phyloP scores from a whole-genome alignment of 2,329 filamentous ascomycete species.

The Colletotrichum cordylinicola region DNA sequence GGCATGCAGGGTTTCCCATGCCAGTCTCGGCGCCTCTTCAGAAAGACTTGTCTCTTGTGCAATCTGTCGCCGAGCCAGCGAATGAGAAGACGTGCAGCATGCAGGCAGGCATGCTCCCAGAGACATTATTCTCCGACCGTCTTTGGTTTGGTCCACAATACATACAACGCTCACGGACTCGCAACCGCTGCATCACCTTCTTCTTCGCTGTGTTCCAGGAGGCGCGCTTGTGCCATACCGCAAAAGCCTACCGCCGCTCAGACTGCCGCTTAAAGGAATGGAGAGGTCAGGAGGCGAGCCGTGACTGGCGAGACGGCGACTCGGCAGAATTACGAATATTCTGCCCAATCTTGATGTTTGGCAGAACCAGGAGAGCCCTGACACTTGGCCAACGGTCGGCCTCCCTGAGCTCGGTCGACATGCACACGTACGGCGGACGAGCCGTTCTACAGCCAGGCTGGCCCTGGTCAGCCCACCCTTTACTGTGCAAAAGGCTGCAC shows the following conservation, averaged over 20 bases:
- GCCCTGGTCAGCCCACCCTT: background rate
- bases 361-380: background rate
- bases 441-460: background rate
- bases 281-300: background rate
- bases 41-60: background rate
- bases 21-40: conserved; percentile 8
- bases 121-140: conserved; percentile 1
- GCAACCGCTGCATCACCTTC: background rate
- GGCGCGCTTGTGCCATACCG: background rate
- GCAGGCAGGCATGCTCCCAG: background rate
- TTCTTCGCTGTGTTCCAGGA: background rate
- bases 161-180: background rate
- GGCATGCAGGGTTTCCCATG: conserved; percentile 4
- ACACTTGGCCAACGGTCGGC: background rate
- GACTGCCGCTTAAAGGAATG: background rate
- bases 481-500: background rate
- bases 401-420: background rate
- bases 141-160: background rate
- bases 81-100: background rate
- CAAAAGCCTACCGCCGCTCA: background rate
- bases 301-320: background rate
- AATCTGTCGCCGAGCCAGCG: background rate
- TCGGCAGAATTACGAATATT: background rate
- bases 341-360: background rate
- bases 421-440: background rate